These are phyloP conservation scores for Rhizopogon vulgaris DNA, from an alignment of 768 basidiomycete species.

Conservation along the genomic window DNA sequence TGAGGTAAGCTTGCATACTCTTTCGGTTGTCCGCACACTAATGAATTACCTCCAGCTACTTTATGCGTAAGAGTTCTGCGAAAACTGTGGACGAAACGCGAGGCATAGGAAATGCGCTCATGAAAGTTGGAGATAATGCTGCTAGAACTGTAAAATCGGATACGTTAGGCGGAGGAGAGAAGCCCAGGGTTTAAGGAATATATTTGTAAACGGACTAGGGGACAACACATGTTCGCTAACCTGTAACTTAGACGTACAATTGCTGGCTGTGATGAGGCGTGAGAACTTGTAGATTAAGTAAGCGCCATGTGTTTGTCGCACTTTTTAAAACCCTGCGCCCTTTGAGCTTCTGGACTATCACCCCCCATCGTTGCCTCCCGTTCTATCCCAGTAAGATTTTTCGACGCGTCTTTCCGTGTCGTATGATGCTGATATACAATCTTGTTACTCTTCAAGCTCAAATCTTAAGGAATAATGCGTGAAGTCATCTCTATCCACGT, in stretches of 20 bases:
- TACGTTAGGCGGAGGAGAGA: background rate
- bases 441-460: constrained; percentile 4
- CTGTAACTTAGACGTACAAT: constrained; percentile 2
- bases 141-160: background rate
- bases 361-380: constrained; percentile 21
- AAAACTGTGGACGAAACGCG: constrained; percentile 24
- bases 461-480: constrained; percentile 52
- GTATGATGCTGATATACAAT: background rate
- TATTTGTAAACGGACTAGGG: background rate
- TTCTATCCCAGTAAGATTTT: constrained; percentile 19
- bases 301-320: constrained; percentile 27
- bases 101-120: background rate
- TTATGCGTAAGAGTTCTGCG: constrained; percentile 38
- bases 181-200: background rate
- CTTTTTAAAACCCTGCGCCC: constrained; percentile 36
- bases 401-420: constrained; percentile 25
- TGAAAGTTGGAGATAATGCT: constrained; percentile 2
- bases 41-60: constrained; percentile 29
- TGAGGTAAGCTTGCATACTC: constrained; percentile 31
- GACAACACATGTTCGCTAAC: background rate
- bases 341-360: constrained; percentile 18
- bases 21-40: background rate
- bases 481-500: constrained; percentile 99
- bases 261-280: constrained; percentile 13
- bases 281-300: constrained; percentile 22